Evolutionary conservation across 139 green algal genomes (phyloP).

Genomic region (Chlamydomonas sp.): DNA sequence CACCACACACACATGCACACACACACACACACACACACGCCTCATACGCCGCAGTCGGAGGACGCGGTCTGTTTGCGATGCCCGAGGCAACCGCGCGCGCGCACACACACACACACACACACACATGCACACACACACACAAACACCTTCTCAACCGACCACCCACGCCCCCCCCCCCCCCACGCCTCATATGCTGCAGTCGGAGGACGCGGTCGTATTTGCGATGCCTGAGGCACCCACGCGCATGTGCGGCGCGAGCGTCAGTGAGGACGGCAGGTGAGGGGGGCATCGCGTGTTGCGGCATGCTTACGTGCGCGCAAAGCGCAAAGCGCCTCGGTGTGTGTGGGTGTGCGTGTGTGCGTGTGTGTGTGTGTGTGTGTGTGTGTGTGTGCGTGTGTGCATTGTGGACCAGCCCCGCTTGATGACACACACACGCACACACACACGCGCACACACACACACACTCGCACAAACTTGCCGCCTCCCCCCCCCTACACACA

Average conservation of each 20-base stretch:
- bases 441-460: neutral
- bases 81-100: neutral
- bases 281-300: neutral
- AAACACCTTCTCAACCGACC: no score
- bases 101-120: neutral
- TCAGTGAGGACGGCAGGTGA: constrained; percentile 77
- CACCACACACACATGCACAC: neutral
- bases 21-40: neutral
- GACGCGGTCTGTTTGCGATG: no score
- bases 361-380: neutral
- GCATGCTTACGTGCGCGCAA: no score
- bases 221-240: constrained; percentile 20
- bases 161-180: no score
- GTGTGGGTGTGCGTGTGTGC: neutral
- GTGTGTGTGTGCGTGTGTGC: neutral
- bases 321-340: neutral
- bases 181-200: neutral
- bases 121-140: neutral
- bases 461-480: no score
- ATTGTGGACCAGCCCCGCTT: neutral
- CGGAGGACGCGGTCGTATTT: neutral
- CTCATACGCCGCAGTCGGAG: no score
- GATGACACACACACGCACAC: neutral
- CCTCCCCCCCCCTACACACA: no score
- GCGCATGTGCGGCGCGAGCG: constrained; percentile 62